phyloP scores from a whole-genome alignment of 2,329 filamentous ascomycete genomes.

The Penicillium sp. region DNA sequence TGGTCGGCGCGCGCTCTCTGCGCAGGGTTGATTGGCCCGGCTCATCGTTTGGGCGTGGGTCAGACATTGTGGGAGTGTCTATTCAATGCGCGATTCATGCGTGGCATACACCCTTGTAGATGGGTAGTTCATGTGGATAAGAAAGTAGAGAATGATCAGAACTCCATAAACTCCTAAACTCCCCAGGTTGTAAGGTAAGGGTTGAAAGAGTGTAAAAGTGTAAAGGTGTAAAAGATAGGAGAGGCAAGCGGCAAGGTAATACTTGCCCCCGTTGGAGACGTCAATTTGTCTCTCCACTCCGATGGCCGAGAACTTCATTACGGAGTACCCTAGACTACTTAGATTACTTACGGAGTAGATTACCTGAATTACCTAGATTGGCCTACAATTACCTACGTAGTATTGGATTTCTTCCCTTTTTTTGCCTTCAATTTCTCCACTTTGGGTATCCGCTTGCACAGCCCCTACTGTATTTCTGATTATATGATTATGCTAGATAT shows the following conservation, averaged over 20 bases:
- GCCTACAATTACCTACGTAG: too few species aligned
- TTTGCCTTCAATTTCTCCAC: background rate
- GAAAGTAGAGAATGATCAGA: background rate
- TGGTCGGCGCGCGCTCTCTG: conserved; percentile 52
- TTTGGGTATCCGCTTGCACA: background rate
- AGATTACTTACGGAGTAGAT: too few species aligned
- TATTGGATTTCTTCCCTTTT: background rate
- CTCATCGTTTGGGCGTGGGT: conserved; percentile 27
- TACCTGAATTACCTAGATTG: too few species aligned
- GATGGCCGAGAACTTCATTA: background rate
- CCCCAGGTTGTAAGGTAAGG: background rate
- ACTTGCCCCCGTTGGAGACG: background rate
- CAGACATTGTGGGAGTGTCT: conserved; percentile 29
- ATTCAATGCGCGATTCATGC: conserved; percentile 21
- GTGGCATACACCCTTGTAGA: conserved; percentile 3
- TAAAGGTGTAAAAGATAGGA: conserved; percentile 1
- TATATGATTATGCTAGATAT: too few species aligned
- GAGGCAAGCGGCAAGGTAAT: conserved; percentile 4
- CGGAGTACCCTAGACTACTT: too few species aligned
- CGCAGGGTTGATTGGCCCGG: conserved; percentile 32
- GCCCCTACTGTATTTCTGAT: background rate
- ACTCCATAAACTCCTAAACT: background rate
- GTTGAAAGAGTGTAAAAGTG: background rate
- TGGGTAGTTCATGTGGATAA: conserved; percentile 12
- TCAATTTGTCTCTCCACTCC: background rate